Percentiles rank a stretch among this genome's conserved stretches.
These are phyloP conservation scores for Pythium plurisporium DNA, from an alignment of 352 stramenopile genomes.

Conservation along the genomic window DNA sequence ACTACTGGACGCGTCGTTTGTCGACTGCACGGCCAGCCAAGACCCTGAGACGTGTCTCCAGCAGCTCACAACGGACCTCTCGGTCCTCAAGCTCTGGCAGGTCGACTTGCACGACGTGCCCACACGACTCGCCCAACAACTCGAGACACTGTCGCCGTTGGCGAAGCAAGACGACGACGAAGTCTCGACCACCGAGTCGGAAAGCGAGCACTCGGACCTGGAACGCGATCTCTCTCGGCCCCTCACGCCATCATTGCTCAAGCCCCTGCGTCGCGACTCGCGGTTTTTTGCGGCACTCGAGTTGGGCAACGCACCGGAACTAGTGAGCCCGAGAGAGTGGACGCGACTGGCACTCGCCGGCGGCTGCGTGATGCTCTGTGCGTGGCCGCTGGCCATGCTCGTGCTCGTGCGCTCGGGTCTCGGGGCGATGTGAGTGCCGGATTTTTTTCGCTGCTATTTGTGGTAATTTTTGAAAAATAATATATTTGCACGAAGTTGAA, in stretches of 20 bases:
- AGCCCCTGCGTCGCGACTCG: not conserved
- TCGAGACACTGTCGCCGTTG: not conserved
- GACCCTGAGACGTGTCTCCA: not conserved
- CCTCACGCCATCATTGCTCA: not conserved
- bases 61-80: not conserved
- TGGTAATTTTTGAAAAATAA: too few relatives aligned
- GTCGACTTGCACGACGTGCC: not conserved
- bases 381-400: not conserved
- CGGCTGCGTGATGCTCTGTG: not conserved
- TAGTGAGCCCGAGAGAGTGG: too few relatives aligned
- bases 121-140: too few relatives aligned
- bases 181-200: conserved; percentile 8
- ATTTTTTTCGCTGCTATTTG: too few relatives aligned
- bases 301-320: not conserved
- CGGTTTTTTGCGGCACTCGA: conserved; percentile 3
- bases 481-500: conserved; percentile 6
- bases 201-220: not conserved
- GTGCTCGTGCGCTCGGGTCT: not conserved
- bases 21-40: not conserved
- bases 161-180: not conserved
- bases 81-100: not conserved
- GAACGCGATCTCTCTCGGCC: too few relatives aligned
- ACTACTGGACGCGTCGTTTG: not conserved
- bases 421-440: too few relatives aligned
- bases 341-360: too few relatives aligned